Evolutionary conservation across 148 eudicot genomes (phyloP).

Genomic region (Rhododendron henanense): DNA sequence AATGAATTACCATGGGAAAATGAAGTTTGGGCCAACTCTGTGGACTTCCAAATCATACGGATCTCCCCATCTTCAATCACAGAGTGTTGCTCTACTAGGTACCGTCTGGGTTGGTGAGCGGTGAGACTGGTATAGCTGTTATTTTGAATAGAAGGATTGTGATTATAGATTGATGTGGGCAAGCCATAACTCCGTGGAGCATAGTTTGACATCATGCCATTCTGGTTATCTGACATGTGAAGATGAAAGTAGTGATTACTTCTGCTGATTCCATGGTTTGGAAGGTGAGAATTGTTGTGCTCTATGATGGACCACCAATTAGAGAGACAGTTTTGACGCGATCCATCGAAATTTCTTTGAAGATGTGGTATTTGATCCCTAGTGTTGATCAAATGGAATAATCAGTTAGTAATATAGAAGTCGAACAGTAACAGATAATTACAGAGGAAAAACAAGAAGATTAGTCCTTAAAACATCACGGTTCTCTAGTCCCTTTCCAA

Average conservation of each 20-base stretch:
- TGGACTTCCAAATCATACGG: neutral
- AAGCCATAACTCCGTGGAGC: neutral
- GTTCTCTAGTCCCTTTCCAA: neutral
- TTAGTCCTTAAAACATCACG: neutral
- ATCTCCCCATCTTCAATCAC: neutral
- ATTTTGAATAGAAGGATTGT: neutral
- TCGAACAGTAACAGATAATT: neutral
- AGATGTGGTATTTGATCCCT: neutral
- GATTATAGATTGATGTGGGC: neutral
- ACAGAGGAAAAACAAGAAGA: neutral
- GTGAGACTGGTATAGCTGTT: neutral
- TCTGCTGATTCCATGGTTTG: neutral
- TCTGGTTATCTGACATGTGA: neutral
- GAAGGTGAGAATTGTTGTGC: neutral
- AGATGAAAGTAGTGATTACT: neutral
- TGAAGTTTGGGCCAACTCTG: no score
- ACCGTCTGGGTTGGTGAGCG: neutral
- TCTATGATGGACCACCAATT: neutral
- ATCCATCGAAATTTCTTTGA: neutral
- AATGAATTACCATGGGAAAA: neutral
- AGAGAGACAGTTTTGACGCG: neutral
- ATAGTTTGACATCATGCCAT: neutral
- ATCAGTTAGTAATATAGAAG: neutral
- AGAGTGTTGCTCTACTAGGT: neutral
- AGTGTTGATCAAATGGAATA: neutral